phyloP scores from a whole-genome alignment of 2,329 filamentous ascomycete species.

The Ceratocystis colombiana region DNA sequence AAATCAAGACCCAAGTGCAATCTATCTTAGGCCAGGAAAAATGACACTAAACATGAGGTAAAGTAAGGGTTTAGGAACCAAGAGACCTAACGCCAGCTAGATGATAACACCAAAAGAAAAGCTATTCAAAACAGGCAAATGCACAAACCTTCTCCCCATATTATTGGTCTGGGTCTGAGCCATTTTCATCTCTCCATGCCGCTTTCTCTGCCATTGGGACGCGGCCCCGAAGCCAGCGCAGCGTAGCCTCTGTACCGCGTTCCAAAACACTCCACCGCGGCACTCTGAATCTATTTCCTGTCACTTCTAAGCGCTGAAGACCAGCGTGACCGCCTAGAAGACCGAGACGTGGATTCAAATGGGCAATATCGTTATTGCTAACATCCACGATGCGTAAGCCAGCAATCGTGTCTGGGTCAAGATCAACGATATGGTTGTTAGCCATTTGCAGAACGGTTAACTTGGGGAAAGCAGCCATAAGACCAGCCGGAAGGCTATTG shows the following conservation, averaged over 20 bases:
- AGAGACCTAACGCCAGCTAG: neutral
- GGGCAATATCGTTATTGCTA: conserved; percentile 75
- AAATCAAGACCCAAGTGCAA: neutral
- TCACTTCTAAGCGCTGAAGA: conserved; percentile 60
- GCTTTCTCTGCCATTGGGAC: conserved; percentile 55
- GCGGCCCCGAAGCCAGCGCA: conserved; percentile 69
- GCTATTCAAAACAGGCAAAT: neutral
- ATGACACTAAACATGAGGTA: conserved; percentile 8
- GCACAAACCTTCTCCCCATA: neutral
- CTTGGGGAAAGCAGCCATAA: conserved; percentile 59
- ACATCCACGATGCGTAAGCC: conserved; percentile 70
- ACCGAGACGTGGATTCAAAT: conserved; percentile 69
- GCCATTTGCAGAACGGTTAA: conserved; percentile 61
- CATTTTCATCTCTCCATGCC: conserved; percentile 43
- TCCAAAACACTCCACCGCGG: conserved; percentile 75
- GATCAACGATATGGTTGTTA: conserved; percentile 67
- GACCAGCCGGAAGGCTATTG: conserved; percentile 50
- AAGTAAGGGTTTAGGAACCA: conserved; percentile 5
- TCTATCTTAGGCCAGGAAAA: neutral
- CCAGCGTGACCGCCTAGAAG: conserved; percentile 55
- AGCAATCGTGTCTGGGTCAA: conserved; percentile 61
- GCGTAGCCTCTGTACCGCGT: conserved; percentile 73
- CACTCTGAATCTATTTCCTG: conserved; percentile 78
- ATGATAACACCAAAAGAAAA: conserved; percentile 17
- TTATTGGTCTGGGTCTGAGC: conserved; percentile 22